phyloP scores from a whole-genome alignment of 2,329 filamentous ascomycete species.

The Aspergillus sclerotialis region DNA sequence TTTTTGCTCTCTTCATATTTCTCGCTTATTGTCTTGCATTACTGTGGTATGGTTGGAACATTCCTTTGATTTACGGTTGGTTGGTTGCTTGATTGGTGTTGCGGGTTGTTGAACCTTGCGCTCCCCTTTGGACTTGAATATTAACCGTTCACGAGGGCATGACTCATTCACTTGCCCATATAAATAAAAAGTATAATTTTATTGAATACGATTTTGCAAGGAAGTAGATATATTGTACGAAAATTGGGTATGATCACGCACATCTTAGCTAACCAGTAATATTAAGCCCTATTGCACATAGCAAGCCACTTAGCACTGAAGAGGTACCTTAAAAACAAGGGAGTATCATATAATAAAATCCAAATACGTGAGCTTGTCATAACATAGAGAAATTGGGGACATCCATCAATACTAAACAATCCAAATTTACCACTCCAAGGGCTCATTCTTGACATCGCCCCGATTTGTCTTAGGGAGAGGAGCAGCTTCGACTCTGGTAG shows the following conservation, averaged over 20 bases:
- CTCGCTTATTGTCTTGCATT: neutral
- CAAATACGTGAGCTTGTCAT: neutral
- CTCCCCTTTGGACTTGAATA: no score
- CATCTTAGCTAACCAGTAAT: neutral
- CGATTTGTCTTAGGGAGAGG: slow-evolving; percentile 84
- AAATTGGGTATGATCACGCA: no score
- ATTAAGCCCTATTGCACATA: neutral
- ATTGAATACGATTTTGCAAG: no score
- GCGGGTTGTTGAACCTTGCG: no score
- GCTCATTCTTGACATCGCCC: slow-evolving; percentile 75
- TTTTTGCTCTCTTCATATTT: neutral
- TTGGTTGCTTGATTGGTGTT: no score
- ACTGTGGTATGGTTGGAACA: no score
- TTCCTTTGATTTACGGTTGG: no score
- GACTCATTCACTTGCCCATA: no score
- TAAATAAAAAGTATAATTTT: no score
- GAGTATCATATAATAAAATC: neutral
- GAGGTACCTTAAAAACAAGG: neutral
- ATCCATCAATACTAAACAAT: neutral
- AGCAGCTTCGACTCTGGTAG: slow-evolving; percentile 57
- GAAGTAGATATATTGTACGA: no score
- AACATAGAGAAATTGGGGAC: neutral
- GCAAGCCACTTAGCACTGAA: neutral
- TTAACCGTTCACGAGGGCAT: no score
- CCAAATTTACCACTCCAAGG: slow-evolving; percentile 74